Base-by-base conservation (phyloP, 2,329 filamentous ascomycete species). In the Rutstroemia sp. region DNA sequence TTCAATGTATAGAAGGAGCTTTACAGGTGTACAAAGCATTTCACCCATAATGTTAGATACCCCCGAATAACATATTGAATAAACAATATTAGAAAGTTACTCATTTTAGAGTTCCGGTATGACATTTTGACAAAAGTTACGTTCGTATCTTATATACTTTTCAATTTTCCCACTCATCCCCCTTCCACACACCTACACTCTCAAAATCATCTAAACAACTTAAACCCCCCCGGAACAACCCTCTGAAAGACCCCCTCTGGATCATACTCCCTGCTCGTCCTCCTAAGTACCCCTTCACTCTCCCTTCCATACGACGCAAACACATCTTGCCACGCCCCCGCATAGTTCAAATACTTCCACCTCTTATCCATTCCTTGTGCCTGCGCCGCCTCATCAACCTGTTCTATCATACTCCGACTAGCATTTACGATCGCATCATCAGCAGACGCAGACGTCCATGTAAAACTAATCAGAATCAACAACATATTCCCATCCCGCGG, bases 171-270 rank as follows among this genome's bases (percentile, higher is more conserved):
- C 23, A 23, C 23, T 23, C 23, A 23, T 23, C 23, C 23, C 23
- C 23, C 23, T 23, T 23, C 23, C 23, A 5, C 23, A 23, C 23
- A 23, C 23, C 23, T 5, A 23, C 23, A 23, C 23, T 23, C 23
- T 5, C 23, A 23, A 58, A 2, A 48, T 59, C 67, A 73, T 54
- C 73, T 78, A 72, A 64, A 67, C 2, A 59, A 73, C 58, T 67
- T 57, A 16, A 1, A 34, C 61, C 0, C 61, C 59, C n/a, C 39
- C 60, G 0, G 54, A 69, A 36, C 39, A n/a, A 42, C 19, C 19
- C n/a, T 42, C 19, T 42, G 39, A 19, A 42, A 42, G n/a, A 42
- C 39, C 16, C 3, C 61, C 62, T 7, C n/a, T 69, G 10, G 59
- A 56, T 19, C 48, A 55, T 14, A 60, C 73, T 42, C 19, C 19